Conservation (phyloP, 352 stramenopile genomes). For the Pythium dissotocum region DNA sequence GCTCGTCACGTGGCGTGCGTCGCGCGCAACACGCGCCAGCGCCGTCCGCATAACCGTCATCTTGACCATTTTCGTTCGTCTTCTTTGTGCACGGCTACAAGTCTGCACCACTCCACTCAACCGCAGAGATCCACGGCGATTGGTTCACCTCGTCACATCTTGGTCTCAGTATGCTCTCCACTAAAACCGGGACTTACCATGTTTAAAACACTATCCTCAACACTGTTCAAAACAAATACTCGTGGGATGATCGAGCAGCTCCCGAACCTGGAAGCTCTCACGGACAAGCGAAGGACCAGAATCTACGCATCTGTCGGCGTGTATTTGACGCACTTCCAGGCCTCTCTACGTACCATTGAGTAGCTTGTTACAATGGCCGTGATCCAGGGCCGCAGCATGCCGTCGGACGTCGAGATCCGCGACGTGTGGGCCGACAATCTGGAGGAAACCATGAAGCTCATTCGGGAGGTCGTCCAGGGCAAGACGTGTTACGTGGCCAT, state of each 20-base stretch:
- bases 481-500: constrained; percentile 98
- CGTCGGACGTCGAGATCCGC: constrained; percentile 90
- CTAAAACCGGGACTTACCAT: not conserved
- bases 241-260: not conserved
- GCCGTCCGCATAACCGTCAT: constrained; percentile 16
- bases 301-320: not conserved
- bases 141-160: not conserved
- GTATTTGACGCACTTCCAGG: constrained; percentile 14
- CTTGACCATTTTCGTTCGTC: not conserved
- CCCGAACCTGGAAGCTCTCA: not conserved
- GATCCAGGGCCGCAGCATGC: constrained; percentile 47
- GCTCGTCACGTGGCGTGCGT: constrained; percentile 13
- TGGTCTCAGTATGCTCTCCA: constrained; percentile 5
- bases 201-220: not conserved
- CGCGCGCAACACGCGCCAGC: constrained; percentile 14
- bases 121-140: not conserved
- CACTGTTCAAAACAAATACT: constrained; percentile 1
- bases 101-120: constrained; percentile 7
- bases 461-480: constrained; percentile 94
- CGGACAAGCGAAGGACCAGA: not conserved
- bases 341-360: not conserved
- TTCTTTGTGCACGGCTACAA: constrained; percentile 8
- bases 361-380: constrained; percentile 23
- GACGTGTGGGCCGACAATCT: constrained; percentile 94
- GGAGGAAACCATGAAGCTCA: constrained; percentile 95